phyloP scores from a whole-genome alignment of 225 moss, liverwort and hornwort species.

The Antitrichia curtipendula region DNA sequence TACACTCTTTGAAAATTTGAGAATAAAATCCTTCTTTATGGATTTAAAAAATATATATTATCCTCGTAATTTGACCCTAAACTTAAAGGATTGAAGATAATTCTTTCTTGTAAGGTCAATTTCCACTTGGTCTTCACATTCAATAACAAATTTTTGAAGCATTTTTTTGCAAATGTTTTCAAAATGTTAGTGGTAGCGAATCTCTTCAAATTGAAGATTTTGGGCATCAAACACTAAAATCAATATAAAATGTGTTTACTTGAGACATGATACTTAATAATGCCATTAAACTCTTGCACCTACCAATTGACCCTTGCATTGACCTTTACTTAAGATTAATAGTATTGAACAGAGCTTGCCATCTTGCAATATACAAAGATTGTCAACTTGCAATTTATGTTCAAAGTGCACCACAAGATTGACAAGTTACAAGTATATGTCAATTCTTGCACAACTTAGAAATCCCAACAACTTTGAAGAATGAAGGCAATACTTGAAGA shows the following conservation, averaged over 20 bases:
- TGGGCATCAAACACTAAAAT: not conserved
- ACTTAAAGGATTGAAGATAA: not conserved
- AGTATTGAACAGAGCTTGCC: not conserved
- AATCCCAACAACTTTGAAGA: not conserved
- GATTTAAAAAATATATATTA: not conserved
- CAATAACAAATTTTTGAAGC: not conserved
- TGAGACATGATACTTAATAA: no score
- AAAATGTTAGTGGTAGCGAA: not conserved
- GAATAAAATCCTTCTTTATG: accelerated
- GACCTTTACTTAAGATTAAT: not conserved
- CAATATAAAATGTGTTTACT: not conserved
- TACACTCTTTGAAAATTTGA: not conserved
- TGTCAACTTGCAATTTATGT: not conserved
- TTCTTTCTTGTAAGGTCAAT: not conserved
- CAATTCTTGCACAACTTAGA: not conserved
- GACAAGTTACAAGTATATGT: not conserved
- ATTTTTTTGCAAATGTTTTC: not conserved
- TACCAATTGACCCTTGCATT: accelerated
- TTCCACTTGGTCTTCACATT: not conserved
- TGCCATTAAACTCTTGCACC: not conserved
- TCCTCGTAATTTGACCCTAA: accelerated
- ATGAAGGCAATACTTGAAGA: not conserved
- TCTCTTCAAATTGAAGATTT: not conserved
- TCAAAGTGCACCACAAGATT: not conserved
- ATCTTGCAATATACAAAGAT: not conserved